A percentile compares a stretch with the other conserved stretches of the same genome.
Evolutionary conservation across 495 filamentous ascomycete species (phyloP).

Genomic region (Neurospora sp.): DNA sequence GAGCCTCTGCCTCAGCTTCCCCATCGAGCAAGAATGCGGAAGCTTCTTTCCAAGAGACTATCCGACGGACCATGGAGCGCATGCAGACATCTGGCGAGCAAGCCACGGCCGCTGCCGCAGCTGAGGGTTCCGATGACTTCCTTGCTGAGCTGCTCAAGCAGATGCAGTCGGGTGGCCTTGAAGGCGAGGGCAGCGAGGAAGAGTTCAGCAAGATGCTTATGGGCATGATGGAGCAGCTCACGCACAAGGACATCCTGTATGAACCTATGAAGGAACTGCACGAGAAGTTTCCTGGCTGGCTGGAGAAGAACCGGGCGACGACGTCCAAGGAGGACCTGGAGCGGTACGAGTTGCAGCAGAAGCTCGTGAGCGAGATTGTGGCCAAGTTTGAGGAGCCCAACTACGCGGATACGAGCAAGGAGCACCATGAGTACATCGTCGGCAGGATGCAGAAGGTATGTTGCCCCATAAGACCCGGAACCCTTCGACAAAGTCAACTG

Average conservation of each 20-base stretch:
- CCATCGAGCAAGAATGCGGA: conserved; percentile 21
- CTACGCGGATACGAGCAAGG: conserved; percentile 71
- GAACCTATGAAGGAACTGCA: conserved; percentile 97
- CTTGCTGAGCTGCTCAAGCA: conserved; percentile 78
- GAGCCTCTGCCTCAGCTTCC: conserved; percentile 5
- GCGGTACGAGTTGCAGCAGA: conserved; percentile 72
- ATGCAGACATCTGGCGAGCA: conserved; percentile 81
- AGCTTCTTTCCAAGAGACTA: conserved; percentile 80
- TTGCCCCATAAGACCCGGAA: not conserved
- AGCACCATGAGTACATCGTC: conserved; percentile 85
- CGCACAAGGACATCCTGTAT: conserved; percentile 95
- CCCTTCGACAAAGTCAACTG: conserved; percentile 1
- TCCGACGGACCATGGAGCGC: conserved; percentile 81
- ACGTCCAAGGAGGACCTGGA: conserved; percentile 58
- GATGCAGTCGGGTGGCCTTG: conserved; percentile 49
- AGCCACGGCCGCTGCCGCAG: conserved; percentile 66
- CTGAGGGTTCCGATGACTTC: conserved; percentile 65
- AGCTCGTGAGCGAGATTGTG: conserved; percentile 79
- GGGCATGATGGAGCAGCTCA: conserved; percentile 97
- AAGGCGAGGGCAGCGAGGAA: conserved; percentile 61
- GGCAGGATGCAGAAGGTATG: conserved; percentile 94
- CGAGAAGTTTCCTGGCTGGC: conserved; percentile 82
- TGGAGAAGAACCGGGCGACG: conserved; percentile 62
- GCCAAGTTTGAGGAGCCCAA: conserved; percentile 67
- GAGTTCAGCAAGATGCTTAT: conserved; percentile 87